A percentile compares a stretch with the other conserved stretches of the same genome.
phyloP scores from a whole-genome alignment of 2,329 filamentous ascomycete genomes.

The Alternaria sp. region DNA sequence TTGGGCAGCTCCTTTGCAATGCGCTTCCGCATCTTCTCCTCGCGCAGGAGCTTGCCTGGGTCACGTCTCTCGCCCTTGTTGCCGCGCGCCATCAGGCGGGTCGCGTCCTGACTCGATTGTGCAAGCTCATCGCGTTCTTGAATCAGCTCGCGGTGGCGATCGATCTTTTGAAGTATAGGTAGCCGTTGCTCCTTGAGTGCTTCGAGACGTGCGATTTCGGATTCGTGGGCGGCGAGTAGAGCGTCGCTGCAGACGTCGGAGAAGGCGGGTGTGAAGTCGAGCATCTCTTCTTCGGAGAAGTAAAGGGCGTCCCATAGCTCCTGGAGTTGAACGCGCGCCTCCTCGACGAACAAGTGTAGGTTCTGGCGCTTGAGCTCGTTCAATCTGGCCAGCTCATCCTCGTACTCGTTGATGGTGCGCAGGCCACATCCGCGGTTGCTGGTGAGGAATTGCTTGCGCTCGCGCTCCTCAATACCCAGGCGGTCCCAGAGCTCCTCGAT shows the following conservation, averaged over 20 bases:
- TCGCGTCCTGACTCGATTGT: conserved; percentile 93
- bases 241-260: conserved; percentile 98
- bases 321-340: conserved; percentile 87
- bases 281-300: conserved; percentile 97
- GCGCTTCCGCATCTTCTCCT: conserved; percentile 98
- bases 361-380: conserved; percentile 96
- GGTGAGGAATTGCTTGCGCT: conserved; percentile 84
- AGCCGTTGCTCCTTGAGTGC: conserved; percentile 84
- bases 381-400: conserved; percentile 83
- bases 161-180: conserved; percentile 80
- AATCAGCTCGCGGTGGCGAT: conserved; percentile 81
- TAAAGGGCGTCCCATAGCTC: conserved; percentile 94
- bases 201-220: conserved; percentile 83
- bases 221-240: conserved; percentile 90
- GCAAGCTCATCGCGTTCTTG: conserved; percentile 85
- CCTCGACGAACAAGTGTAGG: conserved; percentile 93
- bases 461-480: conserved; percentile 79
- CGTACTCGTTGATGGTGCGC: conserved; percentile 92
- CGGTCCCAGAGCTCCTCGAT: conserved; percentile 93
- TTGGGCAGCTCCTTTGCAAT: conserved; percentile 96
- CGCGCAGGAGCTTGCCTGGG: conserved; percentile 87
- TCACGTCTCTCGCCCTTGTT: conserved; percentile 94
- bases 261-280: conserved; percentile 96
- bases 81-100: conserved; percentile 86
- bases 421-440: conserved; percentile 89